Conservation (phyloP, 2,329 filamentous ascomycete genomes). For the Dactylellina sp. region DNA sequence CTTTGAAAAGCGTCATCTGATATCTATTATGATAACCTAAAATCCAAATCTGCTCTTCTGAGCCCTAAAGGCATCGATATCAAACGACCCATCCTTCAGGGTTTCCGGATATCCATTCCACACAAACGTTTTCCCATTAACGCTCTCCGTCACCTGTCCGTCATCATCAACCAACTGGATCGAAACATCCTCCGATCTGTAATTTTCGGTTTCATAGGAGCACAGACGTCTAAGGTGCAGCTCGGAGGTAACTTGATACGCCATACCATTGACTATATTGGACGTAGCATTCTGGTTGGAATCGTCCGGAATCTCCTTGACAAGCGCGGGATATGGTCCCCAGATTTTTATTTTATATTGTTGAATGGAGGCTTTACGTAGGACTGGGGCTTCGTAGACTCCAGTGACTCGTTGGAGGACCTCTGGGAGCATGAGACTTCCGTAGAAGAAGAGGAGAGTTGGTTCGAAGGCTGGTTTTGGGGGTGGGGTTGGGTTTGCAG, state of each 20-base stretch:
- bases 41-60: too few relatives aligned
- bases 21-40: background rate
- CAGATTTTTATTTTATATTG: conserved; percentile 26
- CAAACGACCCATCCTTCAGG: background rate
- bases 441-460: conserved; percentile 21
- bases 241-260: conserved; percentile 8
- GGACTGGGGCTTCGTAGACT: background rate
- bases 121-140: conserved; percentile 9
- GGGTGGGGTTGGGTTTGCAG: background rate
- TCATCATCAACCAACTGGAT: background rate
- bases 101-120: conserved; percentile 15
- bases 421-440: conserved; percentile 7
- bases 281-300: background rate
- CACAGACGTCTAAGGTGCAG: conserved; percentile 12
- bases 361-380: background rate
- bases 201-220: conserved; percentile 15
- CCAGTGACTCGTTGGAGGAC: background rate
- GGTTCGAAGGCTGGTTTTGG: conserved; percentile 11
- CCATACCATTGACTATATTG: background rate
- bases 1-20: too few relatives aligned
- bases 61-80: background rate
- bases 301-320: conserved; percentile 2
- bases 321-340: conserved; percentile 20
- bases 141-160: background rate
- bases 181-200: background rate